Percentiles rank a stretch among this genome's conserved stretches.
These are phyloP conservation scores for Mycocentrospora acerina DNA, from an alignment of 2,329 filamentous ascomycete genomes.

Conservation along the genomic window DNA sequence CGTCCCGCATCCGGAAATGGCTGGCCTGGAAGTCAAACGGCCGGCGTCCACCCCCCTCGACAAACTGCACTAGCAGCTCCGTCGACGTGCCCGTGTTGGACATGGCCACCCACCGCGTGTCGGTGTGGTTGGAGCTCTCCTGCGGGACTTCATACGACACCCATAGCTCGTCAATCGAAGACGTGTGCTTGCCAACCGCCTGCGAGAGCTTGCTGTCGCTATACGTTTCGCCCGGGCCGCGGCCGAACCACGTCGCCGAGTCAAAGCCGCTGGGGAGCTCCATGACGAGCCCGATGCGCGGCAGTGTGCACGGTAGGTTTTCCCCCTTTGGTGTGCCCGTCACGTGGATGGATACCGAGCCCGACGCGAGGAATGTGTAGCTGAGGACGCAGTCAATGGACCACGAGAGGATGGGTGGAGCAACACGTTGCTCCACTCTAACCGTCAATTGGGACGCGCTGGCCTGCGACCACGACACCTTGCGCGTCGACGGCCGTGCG, in stretches of 20 bases:
- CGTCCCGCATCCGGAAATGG: constrained; percentile 54
- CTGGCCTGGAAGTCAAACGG: constrained; percentile 55
- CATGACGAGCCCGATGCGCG: constrained; percentile 63
- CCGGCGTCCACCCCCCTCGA: constrained; percentile 18
- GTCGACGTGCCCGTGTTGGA: constrained; percentile 9
- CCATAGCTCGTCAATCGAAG: constrained; percentile 53
- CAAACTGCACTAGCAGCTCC: constrained; percentile 30
- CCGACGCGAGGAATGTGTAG: constrained; percentile 55
- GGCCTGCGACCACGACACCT: constrained; percentile 40
- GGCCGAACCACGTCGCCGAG: constrained; percentile 61
- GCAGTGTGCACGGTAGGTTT: constrained; percentile 56
- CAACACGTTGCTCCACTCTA: constrained; percentile 52
- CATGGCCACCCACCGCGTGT: constrained; percentile 57
- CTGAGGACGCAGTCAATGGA: constrained; percentile 43
- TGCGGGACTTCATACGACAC: constrained; percentile 67
- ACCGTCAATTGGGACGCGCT: constrained; percentile 34
- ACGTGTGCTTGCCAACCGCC: constrained; percentile 52
- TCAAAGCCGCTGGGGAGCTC: constrained; percentile 52
- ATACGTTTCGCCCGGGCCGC: constrained; percentile 67
- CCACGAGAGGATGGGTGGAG: constrained; percentile 63
- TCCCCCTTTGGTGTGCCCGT: constrained; percentile 50
- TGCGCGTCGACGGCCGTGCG: constrained; percentile 27
- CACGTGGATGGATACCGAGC: constrained; percentile 51
- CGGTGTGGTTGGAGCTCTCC: constrained; percentile 65
- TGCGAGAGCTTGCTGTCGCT: constrained; percentile 65